A percentile compares a stretch with the other conserved stretches of the same genome.
Conservation (phyloP, 441 rosid genomes). For the Brassica hybrid region DNA sequence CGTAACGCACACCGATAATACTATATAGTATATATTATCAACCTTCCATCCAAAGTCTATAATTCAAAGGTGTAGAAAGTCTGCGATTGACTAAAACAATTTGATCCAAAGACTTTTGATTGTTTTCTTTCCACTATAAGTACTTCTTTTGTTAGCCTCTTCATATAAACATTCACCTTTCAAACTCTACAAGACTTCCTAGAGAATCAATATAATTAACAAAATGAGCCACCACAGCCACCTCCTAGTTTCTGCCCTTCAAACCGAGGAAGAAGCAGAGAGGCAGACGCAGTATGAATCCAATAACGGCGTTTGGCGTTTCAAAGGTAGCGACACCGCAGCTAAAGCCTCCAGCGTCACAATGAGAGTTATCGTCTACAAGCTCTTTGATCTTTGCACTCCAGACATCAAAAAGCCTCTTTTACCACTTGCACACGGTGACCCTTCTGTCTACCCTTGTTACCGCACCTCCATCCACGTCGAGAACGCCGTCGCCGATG, state of each 20-base stretch:
- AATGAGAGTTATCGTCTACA: slow-evolving; percentile 39
- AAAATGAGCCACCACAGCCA: slow-evolving; percentile 29
- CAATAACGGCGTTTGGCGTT: slow-evolving; percentile 36
- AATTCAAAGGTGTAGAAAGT: slow-evolving; percentile 15
- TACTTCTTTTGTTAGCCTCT: not conserved
- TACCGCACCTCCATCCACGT: slow-evolving; percentile 47
- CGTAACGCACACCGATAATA: not conserved
- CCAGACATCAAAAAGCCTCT: slow-evolving; percentile 40
- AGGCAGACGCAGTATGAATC: slow-evolving; percentile 10
- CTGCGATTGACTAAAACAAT: not conserved
- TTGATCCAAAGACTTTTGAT: slow-evolving; percentile 4
- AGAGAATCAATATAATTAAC: not conserved
- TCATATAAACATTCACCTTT: slow-evolving; percentile 11
- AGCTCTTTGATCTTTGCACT: slow-evolving; percentile 35
- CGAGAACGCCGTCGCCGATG: slow-evolving; percentile 55
- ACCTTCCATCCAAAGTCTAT: slow-evolving; percentile 10
- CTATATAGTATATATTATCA: slow-evolving; percentile 7
- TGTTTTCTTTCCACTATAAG: slow-evolving; percentile 21
- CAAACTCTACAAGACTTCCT: not conserved
- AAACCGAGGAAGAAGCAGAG: slow-evolving; percentile 27
- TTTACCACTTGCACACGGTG: slow-evolving; percentile 59
- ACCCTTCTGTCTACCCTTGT: slow-evolving; percentile 61
- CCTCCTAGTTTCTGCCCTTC: slow-evolving; percentile 15
- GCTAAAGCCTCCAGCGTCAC: slow-evolving; percentile 37
- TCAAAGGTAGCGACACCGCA: slow-evolving; percentile 41